Conservation (phyloP, 306 rosid genomes). For the Cicer bijugum region DNA sequence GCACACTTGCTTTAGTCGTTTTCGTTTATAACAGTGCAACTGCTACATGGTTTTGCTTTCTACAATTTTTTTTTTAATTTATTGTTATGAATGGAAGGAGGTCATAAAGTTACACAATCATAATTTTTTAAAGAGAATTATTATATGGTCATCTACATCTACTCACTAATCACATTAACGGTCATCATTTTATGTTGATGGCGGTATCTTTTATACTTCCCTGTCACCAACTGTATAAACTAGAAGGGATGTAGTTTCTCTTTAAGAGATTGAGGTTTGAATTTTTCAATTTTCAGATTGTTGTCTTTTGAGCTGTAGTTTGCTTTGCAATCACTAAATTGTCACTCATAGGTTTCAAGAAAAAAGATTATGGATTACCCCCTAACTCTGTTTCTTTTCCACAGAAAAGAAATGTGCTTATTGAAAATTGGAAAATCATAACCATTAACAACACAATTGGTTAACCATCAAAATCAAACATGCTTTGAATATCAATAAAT, state of each 20-base stretch:
- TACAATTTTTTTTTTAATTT: constrained; percentile 27
- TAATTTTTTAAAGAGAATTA: not conserved
- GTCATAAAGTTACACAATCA: constrained; percentile 1
- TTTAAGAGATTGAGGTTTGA: constrained; percentile 15
- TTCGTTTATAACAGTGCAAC: constrained; percentile 39
- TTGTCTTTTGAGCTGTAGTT: constrained; percentile 15
- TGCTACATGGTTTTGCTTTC: constrained; percentile 27
- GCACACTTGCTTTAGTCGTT: constrained; percentile 23
- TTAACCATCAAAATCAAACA: constrained; percentile 28
- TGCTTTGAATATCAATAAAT: not conserved
- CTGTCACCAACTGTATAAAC: not conserved
- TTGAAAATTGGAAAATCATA: constrained; percentile 3
- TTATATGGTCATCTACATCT: not conserved
- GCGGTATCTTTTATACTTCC: constrained; percentile 21
- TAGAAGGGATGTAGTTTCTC: constrained; percentile 9
- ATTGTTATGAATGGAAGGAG: constrained; percentile 5
- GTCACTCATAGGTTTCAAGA: constrained; percentile 5
- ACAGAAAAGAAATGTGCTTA: not conserved
- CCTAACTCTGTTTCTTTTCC: not conserved
- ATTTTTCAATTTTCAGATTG: constrained; percentile 19
- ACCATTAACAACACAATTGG: not conserved
- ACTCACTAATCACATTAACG: constrained; percentile 28
- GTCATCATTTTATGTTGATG: constrained; percentile 1
- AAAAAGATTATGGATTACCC: not conserved
- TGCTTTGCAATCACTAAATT: constrained; percentile 3